A percentile compares a stretch with the other conserved stretches of the same genome.
Conservation (phyloP, 2,329 filamentous ascomycete genomes). For the Cladosporium sp. region DNA sequence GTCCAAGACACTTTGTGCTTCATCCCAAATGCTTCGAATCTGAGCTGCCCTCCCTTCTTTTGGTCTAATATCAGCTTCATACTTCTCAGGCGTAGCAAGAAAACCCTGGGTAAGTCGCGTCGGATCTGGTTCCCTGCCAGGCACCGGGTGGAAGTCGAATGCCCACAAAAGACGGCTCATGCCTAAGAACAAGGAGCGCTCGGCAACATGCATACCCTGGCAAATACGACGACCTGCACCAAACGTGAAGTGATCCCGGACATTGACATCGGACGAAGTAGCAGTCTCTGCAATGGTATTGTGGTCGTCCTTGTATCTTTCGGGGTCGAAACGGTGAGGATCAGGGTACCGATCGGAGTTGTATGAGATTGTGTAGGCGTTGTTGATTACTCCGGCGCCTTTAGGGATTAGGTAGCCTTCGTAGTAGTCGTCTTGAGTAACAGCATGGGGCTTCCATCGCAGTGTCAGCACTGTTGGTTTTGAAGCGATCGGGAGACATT, state of each 20-base stretch:
- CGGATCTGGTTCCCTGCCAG: conserved; percentile 6
- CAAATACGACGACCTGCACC: conserved; percentile 60
- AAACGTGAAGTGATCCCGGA: conserved; percentile 57
- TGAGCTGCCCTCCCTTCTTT: not conserved
- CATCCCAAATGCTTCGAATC: not conserved
- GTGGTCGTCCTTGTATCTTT: conserved; percentile 32
- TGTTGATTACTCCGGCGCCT: conserved; percentile 31
- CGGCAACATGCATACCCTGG: conserved; percentile 58
- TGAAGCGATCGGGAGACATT: not conserved
- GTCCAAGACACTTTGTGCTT: not conserved
- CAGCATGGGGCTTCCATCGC: conserved; percentile 18
- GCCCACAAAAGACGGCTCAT: conserved; percentile 53
- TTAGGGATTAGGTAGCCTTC: conserved; percentile 38
- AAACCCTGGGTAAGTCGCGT: not conserved
- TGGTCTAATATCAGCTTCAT: conserved; percentile 7
- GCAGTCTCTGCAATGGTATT: conserved; percentile 33
- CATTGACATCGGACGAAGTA: conserved; percentile 40
- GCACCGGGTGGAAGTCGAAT: conserved; percentile 28
- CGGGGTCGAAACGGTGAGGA: conserved; percentile 41
- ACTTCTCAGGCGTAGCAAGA: conserved; percentile 6
- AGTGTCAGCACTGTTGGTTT: not conserved
- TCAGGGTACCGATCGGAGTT: conserved; percentile 40
- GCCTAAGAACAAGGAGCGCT: conserved; percentile 50
- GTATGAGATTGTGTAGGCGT: conserved; percentile 40
- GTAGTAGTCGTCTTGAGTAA: conserved; percentile 20